Conservation (phyloP, 2,329 filamentous ascomycete species). For the Xenoacremonium recifei region DNA sequence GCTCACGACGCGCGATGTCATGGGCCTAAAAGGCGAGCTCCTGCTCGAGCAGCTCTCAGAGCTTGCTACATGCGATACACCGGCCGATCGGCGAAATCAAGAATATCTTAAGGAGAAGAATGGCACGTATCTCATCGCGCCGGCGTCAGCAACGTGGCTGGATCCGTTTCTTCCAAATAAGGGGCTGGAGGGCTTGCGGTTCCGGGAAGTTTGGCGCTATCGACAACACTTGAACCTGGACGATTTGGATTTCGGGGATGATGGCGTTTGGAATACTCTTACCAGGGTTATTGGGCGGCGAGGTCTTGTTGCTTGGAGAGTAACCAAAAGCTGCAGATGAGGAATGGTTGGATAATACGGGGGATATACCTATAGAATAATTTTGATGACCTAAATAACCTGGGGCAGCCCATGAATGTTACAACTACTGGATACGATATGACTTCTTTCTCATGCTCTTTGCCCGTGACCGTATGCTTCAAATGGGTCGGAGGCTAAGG, state of each 20-base stretch:
- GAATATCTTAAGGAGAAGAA: slow-evolving; percentile 60
- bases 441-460: too few relatives aligned
- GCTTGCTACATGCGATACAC: slow-evolving; percentile 62
- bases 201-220: slow-evolving; percentile 70
- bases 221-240: slow-evolving; percentile 71
- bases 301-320: slow-evolving; percentile 61
- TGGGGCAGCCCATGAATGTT: slow-evolving; percentile 11
- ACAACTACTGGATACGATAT: too few relatives aligned
- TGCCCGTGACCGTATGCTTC: too few relatives aligned
- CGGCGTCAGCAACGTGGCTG: slow-evolving; percentile 68
- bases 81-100: slow-evolving; percentile 52
- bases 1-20: slow-evolving; percentile 69
- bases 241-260: slow-evolving; percentile 75
- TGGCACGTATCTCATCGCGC: slow-evolving; percentile 70
- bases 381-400: slow-evolving; percentile 16
- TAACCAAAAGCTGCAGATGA: slow-evolving; percentile 59
- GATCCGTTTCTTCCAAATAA: slow-evolving; percentile 62
- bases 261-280: slow-evolving; percentile 72
- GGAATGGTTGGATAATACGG: slow-evolving; percentile 7
- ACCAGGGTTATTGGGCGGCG: slow-evolving; percentile 63
- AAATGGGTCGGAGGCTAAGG: too few relatives aligned
- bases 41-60: slow-evolving; percentile 59
- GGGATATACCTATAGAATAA: slow-evolving; percentile 16
- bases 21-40: slow-evolving; percentile 63
- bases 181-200: slow-evolving; percentile 57